phyloP scores from a whole-genome alignment of 2,329 filamentous ascomycete species.

The Drechslerella coelobrocha region DNA sequence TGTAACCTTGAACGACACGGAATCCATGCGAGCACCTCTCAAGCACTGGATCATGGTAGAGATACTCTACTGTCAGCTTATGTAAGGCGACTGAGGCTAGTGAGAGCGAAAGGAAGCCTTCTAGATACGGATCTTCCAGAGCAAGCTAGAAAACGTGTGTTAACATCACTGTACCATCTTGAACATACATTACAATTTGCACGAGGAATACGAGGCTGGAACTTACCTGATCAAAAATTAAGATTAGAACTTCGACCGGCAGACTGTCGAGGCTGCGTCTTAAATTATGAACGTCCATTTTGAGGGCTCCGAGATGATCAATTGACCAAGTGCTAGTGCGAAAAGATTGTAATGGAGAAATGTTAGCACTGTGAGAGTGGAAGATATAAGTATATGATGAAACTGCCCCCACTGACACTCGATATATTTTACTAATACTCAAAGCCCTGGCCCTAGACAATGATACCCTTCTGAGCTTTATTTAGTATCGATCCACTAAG shows the following conservation, averaged over 20 bases:
- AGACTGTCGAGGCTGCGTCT: slow-evolving; percentile 8
- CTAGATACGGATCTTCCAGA: slow-evolving; percentile 3
- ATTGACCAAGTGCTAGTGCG: neutral
- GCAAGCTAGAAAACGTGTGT: slow-evolving; percentile 1
- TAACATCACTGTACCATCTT: neutral
- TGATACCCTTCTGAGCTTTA: neutral
- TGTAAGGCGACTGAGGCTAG: neutral
- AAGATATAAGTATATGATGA: neutral
- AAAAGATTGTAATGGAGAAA: neutral
- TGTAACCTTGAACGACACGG: slow-evolving; percentile 8
- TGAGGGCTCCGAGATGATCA: neutral
- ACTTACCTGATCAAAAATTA: slow-evolving; percentile 12
- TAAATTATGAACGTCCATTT: slow-evolving; percentile 5
- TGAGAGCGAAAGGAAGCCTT: slow-evolving; percentile 7
- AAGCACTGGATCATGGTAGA: slow-evolving; percentile 13
- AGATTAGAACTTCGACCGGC: slow-evolving; percentile 6
- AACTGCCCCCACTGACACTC: neutral
- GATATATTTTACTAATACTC: neutral
- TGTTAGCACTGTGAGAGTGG: neutral
- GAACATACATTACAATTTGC: neutral
- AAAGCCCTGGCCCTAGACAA: neutral
- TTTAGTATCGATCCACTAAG: neutral
- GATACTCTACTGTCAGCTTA: neutral
- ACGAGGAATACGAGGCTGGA: neutral
- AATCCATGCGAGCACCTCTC: slow-evolving; percentile 8